Evolutionary conservation across 495 filamentous ascomycete species (phyloP), one percentile per base, ranked within the genome.

Genomic region (Symbiotaphrina buchneri): DNA sequence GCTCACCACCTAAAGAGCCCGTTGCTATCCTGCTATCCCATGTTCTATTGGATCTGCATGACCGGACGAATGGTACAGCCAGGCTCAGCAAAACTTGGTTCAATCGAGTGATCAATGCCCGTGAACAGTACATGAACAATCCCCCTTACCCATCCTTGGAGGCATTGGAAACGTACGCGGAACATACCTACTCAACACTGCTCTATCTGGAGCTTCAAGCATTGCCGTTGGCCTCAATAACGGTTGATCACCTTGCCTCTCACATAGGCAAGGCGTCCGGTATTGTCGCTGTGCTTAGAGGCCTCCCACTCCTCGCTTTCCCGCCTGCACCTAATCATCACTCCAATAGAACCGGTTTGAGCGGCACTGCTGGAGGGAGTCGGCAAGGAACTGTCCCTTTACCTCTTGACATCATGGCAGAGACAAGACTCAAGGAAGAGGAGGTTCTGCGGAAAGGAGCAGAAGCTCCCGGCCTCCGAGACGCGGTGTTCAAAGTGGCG

Each of bases 191-290:
- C 53, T 77, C 76, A 2, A 90, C 77, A 0, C 58, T 97, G n/a
- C 64, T 91, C 46, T 97, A 97, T 45, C 59, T 91, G 33, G 83
- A 80, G 1, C 55, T 95, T 13, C 74, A 76, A 2, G 56, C 72
- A 0, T 51, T 92, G 32, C 73, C 78, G 2, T 54, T 90, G 44
- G 59, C 68, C 5, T 84, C 74, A 10, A 56, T 92, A 22, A 72
- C 79, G n/a, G 67, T 79, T 23, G 87, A 97, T 41, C 87, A 97
- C 53, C 52, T 97, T 8, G 83, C 85, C 6, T 81, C 72, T 14
- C 87, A 97, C 50, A 75, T 95, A 25, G 87, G 87, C 11, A 97
- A 97, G 47, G 81, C 87, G 0, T 73, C 65, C 5, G 87, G 87
- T 1, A 93, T 97, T 27, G 65, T 67, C 3, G 78, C 84, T 2